Evolutionary conservation across 495 filamentous ascomycete genomes (phyloP).

Genomic region (Podospora anserina): DNA sequence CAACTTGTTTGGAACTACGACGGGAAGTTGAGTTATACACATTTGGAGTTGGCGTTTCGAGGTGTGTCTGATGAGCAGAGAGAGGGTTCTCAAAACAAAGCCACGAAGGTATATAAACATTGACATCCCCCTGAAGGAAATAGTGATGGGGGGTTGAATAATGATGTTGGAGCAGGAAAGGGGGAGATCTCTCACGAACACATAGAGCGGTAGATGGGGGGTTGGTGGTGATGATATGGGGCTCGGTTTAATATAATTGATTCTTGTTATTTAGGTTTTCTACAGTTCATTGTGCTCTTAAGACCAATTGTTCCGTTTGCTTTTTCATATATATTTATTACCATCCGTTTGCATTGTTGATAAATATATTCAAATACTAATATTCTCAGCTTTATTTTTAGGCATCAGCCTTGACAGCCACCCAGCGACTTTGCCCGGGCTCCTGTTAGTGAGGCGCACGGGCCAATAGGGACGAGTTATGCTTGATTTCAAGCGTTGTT

Average conservation of each 20-base stretch:
- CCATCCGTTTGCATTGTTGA: background rate
- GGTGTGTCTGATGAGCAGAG: background rate
- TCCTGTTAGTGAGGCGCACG: background rate
- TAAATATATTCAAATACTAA: background rate
- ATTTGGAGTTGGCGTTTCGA: background rate
- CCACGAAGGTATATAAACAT: background rate
- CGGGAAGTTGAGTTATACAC: background rate
- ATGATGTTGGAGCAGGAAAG: background rate
- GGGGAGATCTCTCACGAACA: background rate
- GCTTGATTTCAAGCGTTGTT: background rate
- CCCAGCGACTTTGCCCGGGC: too few relatives aligned
- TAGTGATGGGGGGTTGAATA: background rate
- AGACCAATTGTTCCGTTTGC: too few relatives aligned
- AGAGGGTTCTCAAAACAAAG: background rate
- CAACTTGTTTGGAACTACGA: conserved; percentile 16
- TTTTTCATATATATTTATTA: too few relatives aligned
- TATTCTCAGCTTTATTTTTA: background rate
- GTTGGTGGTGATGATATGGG: background rate
- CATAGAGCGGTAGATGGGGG: background rate
- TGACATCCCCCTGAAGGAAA: background rate
- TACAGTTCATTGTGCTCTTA: too few relatives aligned
- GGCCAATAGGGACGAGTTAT: background rate
- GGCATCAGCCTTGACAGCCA: background rate
- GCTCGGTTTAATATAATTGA: background rate
- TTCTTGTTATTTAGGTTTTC: background rate